Percentiles rank a stretch among this genome's conserved stretches.
phyloP scores from a whole-genome alignment of 805 yeast species.

The Kodamaea hsintzibuensis region DNA sequence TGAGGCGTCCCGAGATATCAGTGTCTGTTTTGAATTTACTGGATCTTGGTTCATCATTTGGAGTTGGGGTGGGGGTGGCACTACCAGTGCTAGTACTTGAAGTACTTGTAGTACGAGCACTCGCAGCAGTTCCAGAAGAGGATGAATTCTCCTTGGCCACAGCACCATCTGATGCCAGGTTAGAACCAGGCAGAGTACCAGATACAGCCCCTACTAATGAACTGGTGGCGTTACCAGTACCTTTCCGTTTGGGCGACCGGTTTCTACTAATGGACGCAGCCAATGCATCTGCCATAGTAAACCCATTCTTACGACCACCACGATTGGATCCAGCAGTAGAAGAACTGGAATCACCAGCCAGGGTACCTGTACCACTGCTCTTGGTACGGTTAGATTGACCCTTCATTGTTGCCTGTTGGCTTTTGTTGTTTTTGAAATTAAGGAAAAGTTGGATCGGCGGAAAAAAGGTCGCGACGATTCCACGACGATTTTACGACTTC shows the following conservation, averaged over 20 bases:
- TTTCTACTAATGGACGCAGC: conserved; percentile 8
- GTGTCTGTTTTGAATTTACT: conserved; percentile 72
- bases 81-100: conserved; percentile 15
- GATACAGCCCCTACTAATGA: not conserved
- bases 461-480: conserved; percentile 5
- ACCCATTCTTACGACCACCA: conserved; percentile 42
- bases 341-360: conserved; percentile 4
- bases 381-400: conserved; percentile 21
- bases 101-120: not conserved
- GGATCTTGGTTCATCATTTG: not conserved
- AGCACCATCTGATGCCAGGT: not conserved
- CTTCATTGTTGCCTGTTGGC: conserved; percentile 18
- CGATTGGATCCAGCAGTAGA: not conserved
- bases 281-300: conserved; percentile 12
- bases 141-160: too few relatives aligned
- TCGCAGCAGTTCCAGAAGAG: not conserved
- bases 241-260: not conserved
- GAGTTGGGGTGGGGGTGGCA: conserved; percentile 16
- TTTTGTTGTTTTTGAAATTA: not conserved
- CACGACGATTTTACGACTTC: not conserved
- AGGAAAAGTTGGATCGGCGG: not conserved
- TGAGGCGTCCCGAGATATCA: conserved; percentile 63
- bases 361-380: conserved; percentile 4
- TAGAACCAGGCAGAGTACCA: not conserved
- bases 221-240: not conserved